phyloP scores from a whole-genome alignment of 306 rosid genomes.

The Vicia faba region DNA sequence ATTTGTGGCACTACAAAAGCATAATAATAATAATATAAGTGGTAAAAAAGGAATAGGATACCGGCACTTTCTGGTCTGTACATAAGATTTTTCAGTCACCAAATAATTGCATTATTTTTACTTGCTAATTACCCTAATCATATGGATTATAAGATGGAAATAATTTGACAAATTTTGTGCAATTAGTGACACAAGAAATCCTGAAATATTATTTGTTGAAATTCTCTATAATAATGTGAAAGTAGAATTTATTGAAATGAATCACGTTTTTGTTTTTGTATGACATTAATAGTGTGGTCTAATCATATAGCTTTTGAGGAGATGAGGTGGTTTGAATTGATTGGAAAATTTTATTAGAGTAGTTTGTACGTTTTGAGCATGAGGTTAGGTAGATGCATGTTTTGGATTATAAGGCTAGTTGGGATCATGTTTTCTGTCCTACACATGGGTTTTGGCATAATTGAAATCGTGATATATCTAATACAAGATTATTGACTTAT shows the following conservation, averaged over 20 bases:
- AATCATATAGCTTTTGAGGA: constrained; percentile 23
- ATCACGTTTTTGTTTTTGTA: constrained; percentile 11
- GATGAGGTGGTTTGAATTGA: constrained; percentile 34
- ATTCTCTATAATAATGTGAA: constrained; percentile 8
- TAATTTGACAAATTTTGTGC: not conserved
- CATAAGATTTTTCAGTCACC: not conserved
- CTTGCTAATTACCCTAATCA: constrained; percentile 29
- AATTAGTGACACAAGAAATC: too few species aligned
- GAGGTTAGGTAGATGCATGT: constrained; percentile 31
- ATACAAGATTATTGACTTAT: constrained; percentile 24
- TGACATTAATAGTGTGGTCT: constrained; percentile 23
- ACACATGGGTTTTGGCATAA: constrained; percentile 31
- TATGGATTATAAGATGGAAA: constrained; percentile 7
- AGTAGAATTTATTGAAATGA: not conserved
- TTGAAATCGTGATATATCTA: constrained; percentile 16
- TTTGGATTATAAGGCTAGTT: constrained; percentile 40
- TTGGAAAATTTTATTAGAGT: constrained; percentile 31
- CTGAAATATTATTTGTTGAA: not conserved
- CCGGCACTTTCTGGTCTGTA: constrained; percentile 36
- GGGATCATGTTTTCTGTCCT: constrained; percentile 2
- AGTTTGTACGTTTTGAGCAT: constrained; percentile 36
- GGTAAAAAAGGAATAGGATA: constrained; percentile 29
- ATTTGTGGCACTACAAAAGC: constrained; percentile 10
- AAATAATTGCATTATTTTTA: constrained; percentile 12
- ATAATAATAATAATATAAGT: constrained; percentile 11